These are phyloP conservation scores for Yamadazyma songkhlaensis DNA, from an alignment of 1,139 yeast species.

Conservation along the genomic window DNA sequence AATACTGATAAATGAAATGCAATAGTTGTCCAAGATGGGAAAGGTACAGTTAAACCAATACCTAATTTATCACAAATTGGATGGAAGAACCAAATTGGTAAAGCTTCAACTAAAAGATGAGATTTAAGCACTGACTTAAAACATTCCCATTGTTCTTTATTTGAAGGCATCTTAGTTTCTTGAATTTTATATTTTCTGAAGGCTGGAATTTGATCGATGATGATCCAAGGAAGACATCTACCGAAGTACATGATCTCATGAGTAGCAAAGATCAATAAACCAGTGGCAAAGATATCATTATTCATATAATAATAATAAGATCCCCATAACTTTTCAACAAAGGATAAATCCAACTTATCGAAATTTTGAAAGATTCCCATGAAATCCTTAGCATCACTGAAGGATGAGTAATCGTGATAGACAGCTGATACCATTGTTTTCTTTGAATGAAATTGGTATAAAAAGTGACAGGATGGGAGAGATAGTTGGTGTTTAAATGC, in stretches of 20 bases:
- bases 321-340: constrained; percentile 41
- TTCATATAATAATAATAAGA: constrained; percentile 41
- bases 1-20: constrained; percentile 34
- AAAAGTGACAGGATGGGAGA: too few species aligned
- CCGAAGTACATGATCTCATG: constrained; percentile 47
- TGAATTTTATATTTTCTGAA: constrained; percentile 44
- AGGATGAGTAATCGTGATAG: constrained; percentile 40
- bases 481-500: neutral
- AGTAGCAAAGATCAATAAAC: constrained; percentile 38
- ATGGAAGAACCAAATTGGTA: constrained; percentile 50
- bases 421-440: constrained; percentile 21
- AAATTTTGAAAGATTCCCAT: constrained; percentile 36
- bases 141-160: constrained; percentile 48
- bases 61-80: constrained; percentile 42
- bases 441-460: neutral
- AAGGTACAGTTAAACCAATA: constrained; percentile 37
- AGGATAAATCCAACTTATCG: constrained; percentile 26
- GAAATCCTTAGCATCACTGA: constrained; percentile 37
- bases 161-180: constrained; percentile 39
- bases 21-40: constrained; percentile 32
- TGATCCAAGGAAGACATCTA: constrained; percentile 46
- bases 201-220: constrained; percentile 41
- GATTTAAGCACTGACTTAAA: constrained; percentile 42
- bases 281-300: constrained; percentile 47
- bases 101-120: constrained; percentile 44